Base-by-base conservation (phyloP, 2,329 filamentous ascomycete species). In the Aspergillus sclerotialis region DNA sequence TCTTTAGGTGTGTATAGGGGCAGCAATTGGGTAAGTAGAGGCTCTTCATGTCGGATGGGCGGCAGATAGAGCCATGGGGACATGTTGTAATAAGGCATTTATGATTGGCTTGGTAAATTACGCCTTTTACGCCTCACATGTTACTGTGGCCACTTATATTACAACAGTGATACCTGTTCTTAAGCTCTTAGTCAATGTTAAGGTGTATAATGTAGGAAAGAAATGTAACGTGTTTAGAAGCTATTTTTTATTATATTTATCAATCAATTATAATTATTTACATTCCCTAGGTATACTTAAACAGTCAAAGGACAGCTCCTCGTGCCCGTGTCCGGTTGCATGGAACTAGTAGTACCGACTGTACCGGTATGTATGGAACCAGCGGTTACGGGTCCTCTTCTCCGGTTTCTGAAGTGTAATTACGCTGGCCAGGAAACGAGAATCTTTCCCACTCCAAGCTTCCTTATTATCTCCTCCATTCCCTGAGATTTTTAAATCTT, bases 381-480 rank as follows among this genome's bases (percentile, higher is more conserved):
- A 48, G 55, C 56, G 57, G 47, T 60, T 60, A 58, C 58, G 57
- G 58, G 46, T 55, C 49, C 50, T 55, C 51, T 51, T 53, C 51
- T 57, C 56, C 56, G 56, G 57, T 58, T 51, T 50, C 37, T 42
- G 46, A 17, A 31, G 30, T 25, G 30, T 13, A 48, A 44, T 46
- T 44, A 38, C 38, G 40, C 40, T 39, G 40, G 34, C 42, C 37
- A 43, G 40, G 37, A 39, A 43, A 43, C 45, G 43, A 42, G 44
- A 46, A 50, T 49, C 49, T 53, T 50, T 53, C 51, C 56, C 53
- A 55, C 50, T 55, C 50, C 49, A 56, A 57, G 54, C 58, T 61
- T 60, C 51, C 47, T 57, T 55, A 51, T 53, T 53, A 50, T 49
- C 48, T 53, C 46, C 50, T 47, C 43, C 43, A 41, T 49, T 43